These are phyloP conservation scores for Calonectria crousiana DNA, from an alignment of 2,329 filamentous ascomycete species.

Conservation along the genomic window DNA sequence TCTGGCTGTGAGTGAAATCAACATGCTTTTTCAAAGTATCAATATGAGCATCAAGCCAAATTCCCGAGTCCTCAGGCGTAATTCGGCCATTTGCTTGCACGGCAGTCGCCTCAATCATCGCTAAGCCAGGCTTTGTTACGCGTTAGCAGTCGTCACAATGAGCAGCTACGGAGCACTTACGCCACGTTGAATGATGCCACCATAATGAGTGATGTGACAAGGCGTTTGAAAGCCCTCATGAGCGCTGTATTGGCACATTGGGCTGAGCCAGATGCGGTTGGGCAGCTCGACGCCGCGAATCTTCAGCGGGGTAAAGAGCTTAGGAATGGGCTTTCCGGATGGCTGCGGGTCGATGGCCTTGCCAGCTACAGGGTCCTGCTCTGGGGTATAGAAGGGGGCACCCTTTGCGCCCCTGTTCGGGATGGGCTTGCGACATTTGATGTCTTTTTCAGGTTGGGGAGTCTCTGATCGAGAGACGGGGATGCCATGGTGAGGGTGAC, in stretches of 20 bases:
- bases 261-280: conserved; percentile 61
- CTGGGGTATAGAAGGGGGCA: conserved; percentile 60
- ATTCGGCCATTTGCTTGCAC: conserved; percentile 5
- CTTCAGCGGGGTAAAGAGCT: conserved; percentile 61
- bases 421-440: no score
- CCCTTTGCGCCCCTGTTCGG: conserved; percentile 42
- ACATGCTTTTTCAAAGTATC: conserved; percentile 68
- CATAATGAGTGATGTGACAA: conserved; percentile 81
- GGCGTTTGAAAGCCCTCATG: conserved; percentile 71
- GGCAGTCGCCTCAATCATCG: conserved; percentile 53
- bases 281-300: conserved; percentile 59
- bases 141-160: conserved; percentile 34
- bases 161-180: conserved; percentile 49
- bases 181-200: conserved; percentile 78
- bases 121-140: conserved; percentile 63
- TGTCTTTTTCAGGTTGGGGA: no score
- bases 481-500: no score
- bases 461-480: no score
- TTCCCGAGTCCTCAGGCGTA: conserved; percentile 7
- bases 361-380: conserved; percentile 56
- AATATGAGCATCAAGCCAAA: conserved; percentile 71
- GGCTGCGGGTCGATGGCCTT: conserved; percentile 53
- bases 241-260: conserved; percentile 62
- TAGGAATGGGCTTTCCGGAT: conserved; percentile 63
- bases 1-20: conserved; percentile 77